phyloP scores from a whole-genome alignment of 495 filamentous ascomycete genomes.

The Podospora pseudoanserina region DNA sequence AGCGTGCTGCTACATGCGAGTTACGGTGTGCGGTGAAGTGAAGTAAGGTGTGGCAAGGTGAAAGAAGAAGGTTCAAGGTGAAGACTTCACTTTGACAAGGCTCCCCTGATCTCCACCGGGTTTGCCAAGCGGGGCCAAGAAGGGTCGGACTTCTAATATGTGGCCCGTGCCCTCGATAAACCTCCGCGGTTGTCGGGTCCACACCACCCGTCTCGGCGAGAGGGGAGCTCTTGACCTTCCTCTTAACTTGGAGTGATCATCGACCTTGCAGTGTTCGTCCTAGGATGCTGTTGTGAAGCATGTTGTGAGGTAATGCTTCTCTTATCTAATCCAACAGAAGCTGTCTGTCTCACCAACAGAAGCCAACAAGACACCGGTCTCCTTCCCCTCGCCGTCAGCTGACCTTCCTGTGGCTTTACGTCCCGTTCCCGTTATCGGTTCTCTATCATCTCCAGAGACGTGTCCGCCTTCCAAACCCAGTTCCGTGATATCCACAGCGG shows the following conservation, averaged over 20 bases:
- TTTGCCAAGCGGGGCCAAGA: not conserved
- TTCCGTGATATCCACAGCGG: constrained; percentile 20
- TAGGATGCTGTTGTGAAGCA: not conserved
- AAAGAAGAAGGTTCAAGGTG: not conserved
- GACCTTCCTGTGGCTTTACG: not conserved
- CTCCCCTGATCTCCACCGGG: not conserved
- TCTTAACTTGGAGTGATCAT: not conserved
- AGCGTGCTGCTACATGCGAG: not conserved
- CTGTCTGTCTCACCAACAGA: not conserved
- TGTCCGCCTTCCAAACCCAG: constrained; percentile 9
- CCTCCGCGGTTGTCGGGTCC: not conserved
- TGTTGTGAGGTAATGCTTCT: not conserved
- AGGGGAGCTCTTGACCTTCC: not conserved
- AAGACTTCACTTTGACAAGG: not conserved
- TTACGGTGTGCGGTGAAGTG: not conserved
- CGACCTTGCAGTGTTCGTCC: not conserved
- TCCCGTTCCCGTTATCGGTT: not conserved
- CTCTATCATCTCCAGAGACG: not conserved
- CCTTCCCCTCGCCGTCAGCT: not conserved
- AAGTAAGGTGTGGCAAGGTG: not conserved
- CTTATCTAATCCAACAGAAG: not conserved
- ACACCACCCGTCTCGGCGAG: not conserved
- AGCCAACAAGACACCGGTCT: not conserved
- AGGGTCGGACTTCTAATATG: not conserved
- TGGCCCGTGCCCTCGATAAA: not conserved